Conservation (phyloP, 2,329 filamentous ascomycete species). For the Penicillium brasilianum region DNA sequence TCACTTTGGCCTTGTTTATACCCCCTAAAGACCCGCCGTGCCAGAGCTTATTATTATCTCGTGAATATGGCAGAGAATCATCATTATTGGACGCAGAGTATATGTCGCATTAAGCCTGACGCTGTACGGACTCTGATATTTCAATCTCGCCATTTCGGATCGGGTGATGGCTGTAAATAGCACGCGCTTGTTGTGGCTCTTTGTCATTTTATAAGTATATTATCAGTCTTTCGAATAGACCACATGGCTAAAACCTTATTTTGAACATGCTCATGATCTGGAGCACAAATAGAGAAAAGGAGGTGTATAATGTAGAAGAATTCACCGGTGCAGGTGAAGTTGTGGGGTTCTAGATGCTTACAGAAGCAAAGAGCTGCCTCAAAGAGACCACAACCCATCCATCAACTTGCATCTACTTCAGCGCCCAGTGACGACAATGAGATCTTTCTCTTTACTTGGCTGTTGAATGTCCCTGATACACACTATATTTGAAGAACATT, state of each 20-base stretch:
- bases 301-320: not conserved
- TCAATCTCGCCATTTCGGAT: not conserved
- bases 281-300: not conserved
- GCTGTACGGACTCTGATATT: not conserved
- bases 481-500: not conserved
- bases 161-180: not conserved
- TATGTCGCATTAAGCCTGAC: not conserved
- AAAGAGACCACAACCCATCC: not conserved
- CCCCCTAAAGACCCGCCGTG: not conserved
- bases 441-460: too few species aligned
- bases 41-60: not conserved
- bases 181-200: not conserved
- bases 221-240: too few species aligned
- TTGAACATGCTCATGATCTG: not conserved
- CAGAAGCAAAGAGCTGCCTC: not conserved
- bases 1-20: not conserved
- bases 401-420: not conserved
- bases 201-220: not conserved
- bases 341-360: slow-evolving; percentile 6
- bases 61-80: not conserved
- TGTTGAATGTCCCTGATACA: too few species aligned
- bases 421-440: too few species aligned
- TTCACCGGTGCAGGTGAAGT: not conserved
- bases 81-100: not conserved
- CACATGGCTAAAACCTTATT: not conserved